Evolutionary conservation across 768 basidiomycete species (phyloP), one percentile per base, ranked within the genome.

Genomic region (Russula brevipes): DNA sequence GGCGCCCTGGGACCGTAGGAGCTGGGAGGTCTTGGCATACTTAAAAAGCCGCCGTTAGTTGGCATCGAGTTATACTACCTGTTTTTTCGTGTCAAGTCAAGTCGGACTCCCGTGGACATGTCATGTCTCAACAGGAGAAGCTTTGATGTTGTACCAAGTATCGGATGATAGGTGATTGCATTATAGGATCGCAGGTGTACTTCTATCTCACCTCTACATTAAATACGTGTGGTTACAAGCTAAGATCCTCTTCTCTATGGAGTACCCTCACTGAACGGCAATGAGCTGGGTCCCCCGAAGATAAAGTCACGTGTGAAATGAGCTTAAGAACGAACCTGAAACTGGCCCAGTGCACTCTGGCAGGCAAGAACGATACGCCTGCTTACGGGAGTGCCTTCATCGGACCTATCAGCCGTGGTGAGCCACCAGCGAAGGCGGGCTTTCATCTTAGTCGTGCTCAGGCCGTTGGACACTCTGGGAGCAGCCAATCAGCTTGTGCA

Each of bases 381-480:
- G 30, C 79, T 73, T 55, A 83, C 61, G 3, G 76, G 70, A 59
- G 78, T 74, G 16, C 77, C 76, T 14, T 74, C 72, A 16, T 73
- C 59, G 31, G 69, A 69, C 14, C 73, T 68, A 53, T 77, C 75
- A 10, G 81, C 77, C 33, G 75, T 76, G 38, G 82, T 77, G 41
- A 91, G 73, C 89, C 89, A 91, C 85, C 84, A 85, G 52, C 76
- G 72, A 11, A 91, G 75, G 47, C 79, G 80, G 12, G 78, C 72
- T 64, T 79, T 77, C 71, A 83, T 80, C 31, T 75, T 75, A 51
- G 79, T 76, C n/a, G 70, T 72, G 33, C 76, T 72, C 8, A 79
- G 69, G 6, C 70, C 76, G 10, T 75, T 75, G 10, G 79, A 77
- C 31, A 79, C 70, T 30, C 78, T 80, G 59, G 36, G 46, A 16